phyloP scores from a whole-genome alignment of 208 protist species.

The Acanthamoeba comandoni region DNA sequence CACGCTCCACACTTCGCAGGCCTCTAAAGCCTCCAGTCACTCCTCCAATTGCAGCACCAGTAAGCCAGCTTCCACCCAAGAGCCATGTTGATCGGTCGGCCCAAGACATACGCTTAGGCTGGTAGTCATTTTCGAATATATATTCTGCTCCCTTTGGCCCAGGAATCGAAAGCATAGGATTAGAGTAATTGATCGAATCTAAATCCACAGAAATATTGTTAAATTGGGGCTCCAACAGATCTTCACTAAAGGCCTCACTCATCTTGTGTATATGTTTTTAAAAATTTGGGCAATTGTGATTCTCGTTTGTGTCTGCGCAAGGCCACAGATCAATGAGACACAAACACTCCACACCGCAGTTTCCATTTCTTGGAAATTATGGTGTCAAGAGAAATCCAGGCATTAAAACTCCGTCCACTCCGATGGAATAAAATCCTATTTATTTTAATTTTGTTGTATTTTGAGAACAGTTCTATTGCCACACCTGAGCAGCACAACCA shows the following conservation, averaged over 20 bases:
- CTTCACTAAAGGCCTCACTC: slow-evolving; percentile 19
- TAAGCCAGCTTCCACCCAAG: slow-evolving; percentile 28
- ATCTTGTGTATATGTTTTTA: slow-evolving; percentile 11
- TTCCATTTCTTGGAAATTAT: too few relatives aligned
- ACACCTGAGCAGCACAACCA: too few relatives aligned
- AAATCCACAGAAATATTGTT: slow-evolving; percentile 37
- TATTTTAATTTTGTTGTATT: too few relatives aligned
- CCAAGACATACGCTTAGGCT: slow-evolving; percentile 17
- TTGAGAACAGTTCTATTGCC: too few relatives aligned
- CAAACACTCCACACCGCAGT: too few relatives aligned
- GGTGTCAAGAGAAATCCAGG: too few relatives aligned
- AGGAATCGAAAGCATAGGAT: not conserved
- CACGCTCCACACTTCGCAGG: slow-evolving; percentile 27
- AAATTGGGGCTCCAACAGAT: slow-evolving; percentile 21
- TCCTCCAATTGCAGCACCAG: slow-evolving; percentile 10
- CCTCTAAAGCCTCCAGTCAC: slow-evolving; percentile 17
- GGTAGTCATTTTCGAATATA: slow-evolving; percentile 35
- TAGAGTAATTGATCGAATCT: slow-evolving; percentile 48
- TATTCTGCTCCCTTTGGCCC: slow-evolving; percentile 56
- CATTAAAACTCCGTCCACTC: too few relatives aligned
- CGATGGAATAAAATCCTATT: too few relatives aligned
- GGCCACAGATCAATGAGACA: too few relatives aligned
- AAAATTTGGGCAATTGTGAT: too few relatives aligned
- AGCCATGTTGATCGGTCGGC: slow-evolving; percentile 69
- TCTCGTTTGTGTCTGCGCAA: too few relatives aligned